These are phyloP conservation scores for Typha latifolia DNA, from an alignment of 176 grass and related monocot genomes.

Conservation along the genomic window DNA sequence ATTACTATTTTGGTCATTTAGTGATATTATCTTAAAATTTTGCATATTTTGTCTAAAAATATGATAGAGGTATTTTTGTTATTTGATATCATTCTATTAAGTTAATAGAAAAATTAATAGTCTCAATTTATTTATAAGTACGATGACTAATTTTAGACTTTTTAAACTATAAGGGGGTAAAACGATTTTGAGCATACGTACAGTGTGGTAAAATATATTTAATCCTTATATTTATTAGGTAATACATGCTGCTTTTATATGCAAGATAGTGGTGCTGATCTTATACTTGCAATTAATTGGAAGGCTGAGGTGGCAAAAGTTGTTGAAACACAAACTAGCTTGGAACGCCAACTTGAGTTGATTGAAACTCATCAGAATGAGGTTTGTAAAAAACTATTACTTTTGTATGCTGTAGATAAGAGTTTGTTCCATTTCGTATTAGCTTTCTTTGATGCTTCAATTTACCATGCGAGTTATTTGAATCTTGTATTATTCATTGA, in stretches of 20 bases:
- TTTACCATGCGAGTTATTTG: neutral
- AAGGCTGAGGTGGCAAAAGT: conserved; percentile 99
- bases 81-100: too few species aligned
- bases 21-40: too few species aligned
- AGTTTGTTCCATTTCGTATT: neutral
- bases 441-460: neutral
- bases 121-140: too few species aligned
- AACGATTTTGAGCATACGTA: too few species aligned
- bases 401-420: conserved; percentile 5
- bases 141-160: too few species aligned
- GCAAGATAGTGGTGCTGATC: neutral
- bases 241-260: neutral
- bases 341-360: conserved; percentile 90
- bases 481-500: neutral
- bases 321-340: conserved; percentile 91
- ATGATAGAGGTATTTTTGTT: too few species aligned
- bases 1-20: too few species aligned
- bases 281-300: conserved; percentile 13
- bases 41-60: too few species aligned
- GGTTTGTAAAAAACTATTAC: conserved; percentile 28
- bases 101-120: too few species aligned
- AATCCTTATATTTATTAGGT: neutral
- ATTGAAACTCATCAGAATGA: conserved; percentile 97
- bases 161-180: too few species aligned
- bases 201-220: too few species aligned